Evolutionary conservation across 1,284 basidiomycete genomes (phyloP).

Genomic region (Phylloboletellus chloephorus): DNA sequence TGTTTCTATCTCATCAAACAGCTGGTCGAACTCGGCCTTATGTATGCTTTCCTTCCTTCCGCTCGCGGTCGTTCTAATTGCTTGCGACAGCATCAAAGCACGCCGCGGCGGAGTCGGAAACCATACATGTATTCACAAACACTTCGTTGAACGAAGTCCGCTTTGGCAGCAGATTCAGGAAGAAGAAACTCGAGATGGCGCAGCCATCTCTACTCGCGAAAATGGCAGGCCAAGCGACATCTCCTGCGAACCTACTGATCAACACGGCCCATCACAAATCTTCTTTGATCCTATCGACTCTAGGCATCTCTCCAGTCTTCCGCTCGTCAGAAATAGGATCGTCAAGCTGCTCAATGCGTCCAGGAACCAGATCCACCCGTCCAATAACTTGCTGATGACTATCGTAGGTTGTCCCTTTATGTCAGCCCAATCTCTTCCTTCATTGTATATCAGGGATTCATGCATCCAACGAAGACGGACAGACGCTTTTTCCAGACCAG

Average conservation of each 20-base stretch:
- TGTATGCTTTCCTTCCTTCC: conserved; percentile 47
- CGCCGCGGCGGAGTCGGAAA: conserved; percentile 70
- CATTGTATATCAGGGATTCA: conserved; percentile 52
- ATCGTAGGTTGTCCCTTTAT: conserved; percentile 45
- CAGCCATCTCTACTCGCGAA: conserved; percentile 20
- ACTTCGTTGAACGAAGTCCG: conserved; percentile 68
- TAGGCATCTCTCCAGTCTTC: conserved; percentile 67
- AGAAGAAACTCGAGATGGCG: conserved; percentile 51
- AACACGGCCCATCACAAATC: conserved; percentile 30
- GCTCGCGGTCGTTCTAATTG: conserved; percentile 3
- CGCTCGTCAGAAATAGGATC: conserved; percentile 60
- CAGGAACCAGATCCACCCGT: conserved; percentile 59
- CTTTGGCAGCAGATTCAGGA: conserved; percentile 67
- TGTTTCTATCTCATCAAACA: conserved; percentile 81
- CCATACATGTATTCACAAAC: conserved; percentile 70
- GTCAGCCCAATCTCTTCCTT: conserved; percentile 1
- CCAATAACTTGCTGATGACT: conserved; percentile 63
- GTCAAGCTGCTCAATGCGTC: conserved; percentile 64
- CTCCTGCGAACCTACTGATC: conserved; percentile 27
- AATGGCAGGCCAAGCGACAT: conserved; percentile 25
- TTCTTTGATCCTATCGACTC: conserved; percentile 69
- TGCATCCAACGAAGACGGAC: conserved; percentile 64
- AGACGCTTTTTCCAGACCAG: conserved; percentile 72
- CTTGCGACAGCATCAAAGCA: conserved; percentile 56
- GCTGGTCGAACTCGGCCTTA: conserved; percentile 62